Percentiles rank a stretch among this genome's conserved stretches.
Conservation (phyloP, 768 basidiomycete species). For the Tulasnella calospora region DNA sequence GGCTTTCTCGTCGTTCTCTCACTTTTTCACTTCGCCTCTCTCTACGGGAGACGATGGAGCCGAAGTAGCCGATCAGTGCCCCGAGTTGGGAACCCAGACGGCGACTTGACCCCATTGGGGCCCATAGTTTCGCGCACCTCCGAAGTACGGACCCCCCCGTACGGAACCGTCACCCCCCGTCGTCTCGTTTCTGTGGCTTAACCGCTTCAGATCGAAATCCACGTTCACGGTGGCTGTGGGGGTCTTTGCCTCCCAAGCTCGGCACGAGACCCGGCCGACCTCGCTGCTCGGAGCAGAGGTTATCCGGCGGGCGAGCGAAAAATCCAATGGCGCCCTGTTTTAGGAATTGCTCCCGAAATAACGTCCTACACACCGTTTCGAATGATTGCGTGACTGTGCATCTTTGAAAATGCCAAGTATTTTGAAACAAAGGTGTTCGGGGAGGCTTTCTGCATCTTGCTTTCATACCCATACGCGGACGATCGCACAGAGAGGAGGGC, state of each 20-base stretch:
- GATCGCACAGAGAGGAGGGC: background rate
- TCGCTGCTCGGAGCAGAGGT: background rate
- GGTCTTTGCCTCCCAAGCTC: background rate
- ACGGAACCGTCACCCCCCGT: slow-evolving; percentile 12
- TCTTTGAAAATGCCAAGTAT: background rate
- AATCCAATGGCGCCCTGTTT: background rate
- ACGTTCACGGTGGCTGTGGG: slow-evolving; percentile 1
- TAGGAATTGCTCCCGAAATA: background rate
- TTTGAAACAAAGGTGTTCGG: background rate
- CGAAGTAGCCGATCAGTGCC: background rate
- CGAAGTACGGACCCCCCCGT: background rate
- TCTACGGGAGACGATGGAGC: too few species aligned
- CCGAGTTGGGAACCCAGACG: background rate
- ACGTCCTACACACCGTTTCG: background rate
- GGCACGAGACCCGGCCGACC: background rate
- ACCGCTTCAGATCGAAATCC: slow-evolving; percentile 6
- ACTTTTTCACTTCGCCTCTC: too few species aligned
- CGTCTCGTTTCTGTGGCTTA: background rate
- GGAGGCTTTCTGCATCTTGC: background rate
- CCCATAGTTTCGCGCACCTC: background rate
- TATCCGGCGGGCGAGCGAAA: background rate
- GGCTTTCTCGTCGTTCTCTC: background rate
- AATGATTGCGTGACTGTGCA: background rate
- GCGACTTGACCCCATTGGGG: background rate
- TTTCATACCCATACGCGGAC: background rate